A percentile compares a stretch with the other conserved stretches of the same genome.
Conservation (phyloP, 352 stramenopile genomes). For the Phytophthora hibernalis region DNA sequence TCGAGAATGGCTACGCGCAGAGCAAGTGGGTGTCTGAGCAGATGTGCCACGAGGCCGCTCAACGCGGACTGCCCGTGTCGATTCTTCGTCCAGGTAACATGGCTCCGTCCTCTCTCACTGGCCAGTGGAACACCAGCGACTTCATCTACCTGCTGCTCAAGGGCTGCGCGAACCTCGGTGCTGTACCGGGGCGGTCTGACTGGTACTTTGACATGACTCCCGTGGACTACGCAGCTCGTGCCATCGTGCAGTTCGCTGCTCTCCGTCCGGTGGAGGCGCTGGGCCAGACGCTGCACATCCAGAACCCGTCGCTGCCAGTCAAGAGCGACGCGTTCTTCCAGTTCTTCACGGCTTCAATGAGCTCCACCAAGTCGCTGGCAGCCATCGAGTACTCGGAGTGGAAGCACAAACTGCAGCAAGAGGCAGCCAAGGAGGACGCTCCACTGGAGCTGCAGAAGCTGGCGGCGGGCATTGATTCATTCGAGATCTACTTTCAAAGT, state of each 20-base stretch:
- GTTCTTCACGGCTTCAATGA: slow-evolving; percentile 42
- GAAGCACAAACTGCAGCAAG: slow-evolving; percentile 43
- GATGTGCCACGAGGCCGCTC: slow-evolving; percentile 80
- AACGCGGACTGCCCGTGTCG: slow-evolving; percentile 84
- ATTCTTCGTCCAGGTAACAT: slow-evolving; percentile 93
- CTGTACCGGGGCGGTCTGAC: slow-evolving; percentile 62
- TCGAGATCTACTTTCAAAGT: slow-evolving; percentile 72
- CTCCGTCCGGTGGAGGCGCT: slow-evolving; percentile 59
- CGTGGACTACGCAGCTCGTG: slow-evolving; percentile 90
- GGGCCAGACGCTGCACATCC: slow-evolving; percentile 78
- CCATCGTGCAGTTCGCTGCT: slow-evolving; percentile 84
- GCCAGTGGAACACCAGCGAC: slow-evolving; percentile 88
- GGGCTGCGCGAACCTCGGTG: slow-evolving; percentile 71
- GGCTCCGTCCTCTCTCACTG: slow-evolving; percentile 63
- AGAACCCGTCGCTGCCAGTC: slow-evolving; percentile 58
- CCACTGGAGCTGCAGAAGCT: slow-evolving; percentile 62
- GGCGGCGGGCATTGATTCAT: slow-evolving; percentile 64
- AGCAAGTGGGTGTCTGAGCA: slow-evolving; percentile 94
- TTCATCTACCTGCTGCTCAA: slow-evolving; percentile 92
- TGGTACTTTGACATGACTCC: slow-evolving; percentile 94
- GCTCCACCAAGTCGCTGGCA: slow-evolving; percentile 36
- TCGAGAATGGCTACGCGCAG: slow-evolving; percentile 89
- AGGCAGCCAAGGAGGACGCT: slow-evolving; percentile 31
- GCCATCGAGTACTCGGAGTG: slow-evolving; percentile 47
- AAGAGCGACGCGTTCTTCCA: slow-evolving; percentile 60